phyloP scores from a whole-genome alignment of 1,284 basidiomycete species.

The Filobasidium uniguttulatum region DNA sequence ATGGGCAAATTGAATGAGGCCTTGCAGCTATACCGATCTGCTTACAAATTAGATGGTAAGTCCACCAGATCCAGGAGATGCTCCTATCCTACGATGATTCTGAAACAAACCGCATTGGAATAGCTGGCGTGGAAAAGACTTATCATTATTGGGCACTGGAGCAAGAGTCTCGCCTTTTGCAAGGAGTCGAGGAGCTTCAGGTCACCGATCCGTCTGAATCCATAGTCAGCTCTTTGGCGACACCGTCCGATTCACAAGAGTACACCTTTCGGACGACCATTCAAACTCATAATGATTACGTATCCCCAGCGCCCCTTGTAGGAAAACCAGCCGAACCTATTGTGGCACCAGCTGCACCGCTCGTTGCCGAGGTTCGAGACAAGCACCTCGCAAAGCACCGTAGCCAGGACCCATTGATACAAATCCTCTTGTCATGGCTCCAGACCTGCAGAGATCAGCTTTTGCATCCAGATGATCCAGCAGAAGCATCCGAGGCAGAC shows the following conservation, averaged over 20 bases:
- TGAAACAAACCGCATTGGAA: neutral
- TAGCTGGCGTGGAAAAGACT: conserved; percentile 12
- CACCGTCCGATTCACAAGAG: conserved; percentile 16
- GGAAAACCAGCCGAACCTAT: too few species aligned
- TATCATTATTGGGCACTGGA: conserved; percentile 6
- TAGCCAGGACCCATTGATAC: neutral
- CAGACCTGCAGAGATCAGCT: neutral
- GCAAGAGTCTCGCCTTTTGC: neutral
- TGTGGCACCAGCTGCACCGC: neutral
- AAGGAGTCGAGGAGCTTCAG: neutral
- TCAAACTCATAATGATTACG: conserved; percentile 32
- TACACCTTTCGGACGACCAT: conserved; percentile 33
- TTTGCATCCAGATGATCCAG: neutral
- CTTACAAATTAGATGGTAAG: conserved; percentile 53
- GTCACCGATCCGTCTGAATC: conserved; percentile 9
- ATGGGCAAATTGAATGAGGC: conserved; percentile 59
- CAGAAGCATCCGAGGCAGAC: too few species aligned
- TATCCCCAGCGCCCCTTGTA: neutral
- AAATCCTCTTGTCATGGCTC: neutral
- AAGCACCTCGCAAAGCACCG: too few species aligned
- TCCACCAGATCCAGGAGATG: too few species aligned
- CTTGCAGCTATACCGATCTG: conserved; percentile 55
- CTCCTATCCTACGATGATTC: neutral
- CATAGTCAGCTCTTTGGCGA: conserved; percentile 23
- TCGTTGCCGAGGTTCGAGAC: neutral